These are phyloP conservation scores for Eimeria zaria DNA, from an alignment of 169 alveolate species.

Conservation along the genomic window DNA sequence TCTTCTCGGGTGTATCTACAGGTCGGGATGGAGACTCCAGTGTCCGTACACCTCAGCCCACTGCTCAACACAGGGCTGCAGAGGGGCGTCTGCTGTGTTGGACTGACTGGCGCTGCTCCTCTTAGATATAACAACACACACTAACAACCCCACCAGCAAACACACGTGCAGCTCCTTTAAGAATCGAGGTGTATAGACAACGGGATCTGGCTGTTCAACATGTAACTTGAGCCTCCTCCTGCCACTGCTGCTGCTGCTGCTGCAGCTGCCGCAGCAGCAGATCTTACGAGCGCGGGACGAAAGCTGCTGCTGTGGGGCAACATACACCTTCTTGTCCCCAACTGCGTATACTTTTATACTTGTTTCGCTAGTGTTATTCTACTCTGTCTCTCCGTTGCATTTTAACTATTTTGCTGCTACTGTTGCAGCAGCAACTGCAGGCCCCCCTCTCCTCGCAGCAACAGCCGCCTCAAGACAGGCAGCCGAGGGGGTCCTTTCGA, in stretches of 20 bases:
- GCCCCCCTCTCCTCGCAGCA: too few species aligned
- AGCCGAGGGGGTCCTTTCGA: too few species aligned
- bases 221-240: background rate
- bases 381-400: too few species aligned
- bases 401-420: too few species aligned
- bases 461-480: too few species aligned
- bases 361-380: too few species aligned
- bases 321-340: too few species aligned
- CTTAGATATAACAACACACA: background rate
- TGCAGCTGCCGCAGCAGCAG: background rate
- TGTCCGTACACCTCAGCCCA: background rate
- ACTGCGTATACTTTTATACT: too few species aligned
- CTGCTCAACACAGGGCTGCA: background rate
- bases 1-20: background rate
- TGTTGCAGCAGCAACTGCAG: background rate
- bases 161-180: background rate
- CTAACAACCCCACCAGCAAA: background rate
- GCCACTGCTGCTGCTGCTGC: background rate
- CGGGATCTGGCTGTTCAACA: background rate
- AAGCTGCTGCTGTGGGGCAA: too few species aligned
- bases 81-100: background rate
- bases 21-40: background rate
- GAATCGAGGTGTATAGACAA: background rate
- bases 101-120: background rate
- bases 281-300: background rate